Base-by-base conservation (phyloP, 1,284 basidiomycete genomes). In the Flammula alnicola region DNA sequence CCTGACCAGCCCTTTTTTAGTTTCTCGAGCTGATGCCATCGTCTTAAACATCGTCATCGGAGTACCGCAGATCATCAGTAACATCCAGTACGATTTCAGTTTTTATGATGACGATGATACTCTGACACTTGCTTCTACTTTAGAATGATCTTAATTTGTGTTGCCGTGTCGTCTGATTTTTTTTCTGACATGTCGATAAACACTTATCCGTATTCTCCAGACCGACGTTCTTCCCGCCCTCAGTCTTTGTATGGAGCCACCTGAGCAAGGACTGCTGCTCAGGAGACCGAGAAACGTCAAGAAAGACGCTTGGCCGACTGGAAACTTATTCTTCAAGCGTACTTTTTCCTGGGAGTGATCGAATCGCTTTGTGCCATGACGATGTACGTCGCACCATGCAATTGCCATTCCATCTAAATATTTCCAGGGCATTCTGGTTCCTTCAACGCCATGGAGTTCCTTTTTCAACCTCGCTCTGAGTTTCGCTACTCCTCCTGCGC, bases 11-110 rank as follows among this genome's bases (percentile, higher is more conserved):
- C n/a, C 32, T 36, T 46, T 10, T 6, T 20, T 17, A 74, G 78
- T 47, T 88, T 84, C 69, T 79, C 83, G 86, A 89, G 61, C 75
- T 88, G 55, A 82, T 86, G 74, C 78, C 2, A 79, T 88, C 40
- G 62, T 89, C n/a, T 64, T 85, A 26, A 80, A 79, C 49, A 68
- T 78, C 40, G 59, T 78, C 35, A 62, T 77, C 9, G 78, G 78
- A 27, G 68, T 74, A 3, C 74, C 70, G 4, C 66, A 68, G 55
- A 70, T 68, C 8, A 59, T 72, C 22, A 70, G 68, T 55, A 67
- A 64, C 38, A 66, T 67, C 19, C 70, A 74, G 60, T 62, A 41
- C 7, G 59, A 56, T 9, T 19, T n/a, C 20, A 38, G 1, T 14
- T 10, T n/a, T 16, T 17, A 4, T 25, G 9, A 20, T 16, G 8